Conservation (phyloP, 257 asterid genomes). For the Knoxia roxburghii region DNA sequence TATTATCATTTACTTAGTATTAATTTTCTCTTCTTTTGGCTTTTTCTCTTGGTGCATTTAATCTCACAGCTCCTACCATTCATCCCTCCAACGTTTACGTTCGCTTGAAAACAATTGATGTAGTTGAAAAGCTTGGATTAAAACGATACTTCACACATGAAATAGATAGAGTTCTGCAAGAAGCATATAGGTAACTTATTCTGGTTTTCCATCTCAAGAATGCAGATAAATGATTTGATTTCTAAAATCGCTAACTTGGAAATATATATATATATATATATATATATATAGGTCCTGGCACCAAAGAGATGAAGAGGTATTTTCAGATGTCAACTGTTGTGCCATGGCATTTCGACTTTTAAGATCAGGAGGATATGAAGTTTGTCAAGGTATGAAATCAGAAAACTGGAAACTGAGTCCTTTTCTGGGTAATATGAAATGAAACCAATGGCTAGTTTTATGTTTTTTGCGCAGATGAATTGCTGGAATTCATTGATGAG, state of each 20-base stretch:
- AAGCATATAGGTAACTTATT: conserved; percentile 20
- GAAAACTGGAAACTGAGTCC: too few relatives aligned
- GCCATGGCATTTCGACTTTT: conserved; percentile 48
- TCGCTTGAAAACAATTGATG: conserved; percentile 27
- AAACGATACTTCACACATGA: conserved; percentile 20
- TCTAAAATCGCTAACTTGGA: background rate
- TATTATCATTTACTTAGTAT: too few relatives aligned
- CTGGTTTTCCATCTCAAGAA: background rate
- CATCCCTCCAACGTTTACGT: conserved; percentile 17
- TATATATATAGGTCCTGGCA: conserved; percentile 22
- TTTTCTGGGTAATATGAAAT: background rate
- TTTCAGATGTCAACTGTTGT: conserved; percentile 15
- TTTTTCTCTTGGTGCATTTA: background rate
- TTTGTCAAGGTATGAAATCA: conserved; percentile 23
- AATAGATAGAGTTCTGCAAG: conserved; percentile 14
- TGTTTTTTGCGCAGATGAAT: conserved; percentile 30
- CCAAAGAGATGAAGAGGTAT: conserved; percentile 18
- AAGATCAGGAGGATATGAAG: conserved; percentile 25
- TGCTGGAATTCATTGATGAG: conserved; percentile 24
- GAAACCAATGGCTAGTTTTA: background rate
- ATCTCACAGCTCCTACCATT: conserved; percentile 24
- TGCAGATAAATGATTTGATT: background rate
- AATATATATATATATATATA: background rate
- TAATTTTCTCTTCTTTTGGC: background rate
- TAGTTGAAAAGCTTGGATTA: conserved; percentile 29